These are phyloP conservation scores for Dryadomyces quercus-mongolicae DNA, from an alignment of 2,329 filamentous ascomycete genomes.

Conservation along the genomic window DNA sequence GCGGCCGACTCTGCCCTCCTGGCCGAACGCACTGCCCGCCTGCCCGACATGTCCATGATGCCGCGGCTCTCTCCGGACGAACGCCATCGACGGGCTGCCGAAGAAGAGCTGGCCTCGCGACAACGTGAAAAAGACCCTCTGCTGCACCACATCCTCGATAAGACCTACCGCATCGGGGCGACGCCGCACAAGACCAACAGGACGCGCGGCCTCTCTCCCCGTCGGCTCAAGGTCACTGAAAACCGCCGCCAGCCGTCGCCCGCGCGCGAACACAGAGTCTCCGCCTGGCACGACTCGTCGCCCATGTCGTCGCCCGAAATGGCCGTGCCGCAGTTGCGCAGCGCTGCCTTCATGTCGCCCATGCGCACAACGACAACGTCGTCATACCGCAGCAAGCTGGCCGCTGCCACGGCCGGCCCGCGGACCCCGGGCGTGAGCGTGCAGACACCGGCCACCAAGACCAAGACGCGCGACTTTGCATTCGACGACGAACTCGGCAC, in stretches of 20 bases:
- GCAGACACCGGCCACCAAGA: conserved; percentile 55
- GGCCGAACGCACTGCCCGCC: conserved; percentile 39
- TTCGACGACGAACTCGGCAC: conserved; percentile 3
- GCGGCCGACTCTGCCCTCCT: conserved; percentile 31
- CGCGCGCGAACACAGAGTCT: conserved; percentile 8
- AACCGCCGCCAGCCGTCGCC: too few species aligned
- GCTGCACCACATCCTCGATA: conserved; percentile 85
- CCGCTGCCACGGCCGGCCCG: conserved; percentile 33
- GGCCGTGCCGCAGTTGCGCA: conserved; percentile 68
- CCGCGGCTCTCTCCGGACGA: conserved; percentile 41
- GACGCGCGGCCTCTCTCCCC: conserved; percentile 30
- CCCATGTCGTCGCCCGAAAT: conserved; percentile 66
- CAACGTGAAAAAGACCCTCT: conserved; percentile 55
- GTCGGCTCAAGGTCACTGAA: conserved; percentile 26
- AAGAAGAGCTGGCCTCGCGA: conserved; percentile 15
- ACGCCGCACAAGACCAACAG: conserved; percentile 57
- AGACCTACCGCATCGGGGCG: conserved; percentile 86
- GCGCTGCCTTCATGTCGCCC: conserved; percentile 76
- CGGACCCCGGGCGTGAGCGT: conserved; percentile 78
- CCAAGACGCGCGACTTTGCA: conserved; percentile 34
- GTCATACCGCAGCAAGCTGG: conserved; percentile 28
- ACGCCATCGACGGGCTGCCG: conserved; percentile 29
- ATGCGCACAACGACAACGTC: conserved; percentile 27
- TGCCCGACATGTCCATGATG: conserved; percentile 53
- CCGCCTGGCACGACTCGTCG: conserved; percentile 39